Percentiles rank a stretch among this genome's conserved stretches.
phyloP scores from a whole-genome alignment of 2,329 filamentous ascomycete species.

The Myriosclerotinia duriaeana region DNA sequence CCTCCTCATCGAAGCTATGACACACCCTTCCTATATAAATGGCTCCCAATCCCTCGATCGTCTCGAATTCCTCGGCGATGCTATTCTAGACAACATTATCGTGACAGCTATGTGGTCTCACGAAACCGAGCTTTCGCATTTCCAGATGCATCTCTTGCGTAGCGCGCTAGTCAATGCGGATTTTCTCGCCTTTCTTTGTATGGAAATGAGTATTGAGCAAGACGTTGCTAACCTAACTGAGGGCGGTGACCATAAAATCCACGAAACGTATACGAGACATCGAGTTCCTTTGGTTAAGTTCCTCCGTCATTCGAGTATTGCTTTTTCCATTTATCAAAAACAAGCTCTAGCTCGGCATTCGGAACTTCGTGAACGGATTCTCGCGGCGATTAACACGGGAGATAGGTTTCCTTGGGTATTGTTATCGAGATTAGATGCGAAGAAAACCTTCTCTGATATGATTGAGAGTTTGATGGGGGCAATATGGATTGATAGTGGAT shows the following conservation, averaged over 20 bases:
- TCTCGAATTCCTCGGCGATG: conserved; percentile 85
- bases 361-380: conserved; percentile 50
- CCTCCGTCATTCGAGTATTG: conserved; percentile 57
- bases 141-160: conserved; percentile 73
- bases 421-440: conserved; percentile 62
- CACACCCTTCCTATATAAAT: conserved; percentile 63
- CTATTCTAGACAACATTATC: conserved; percentile 77
- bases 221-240: conserved; percentile 32
- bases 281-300: conserved; percentile 60
- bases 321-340: conserved; percentile 50
- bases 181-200: conserved; percentile 73
- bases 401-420: conserved; percentile 72
- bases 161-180: conserved; percentile 77
- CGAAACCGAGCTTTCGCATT: conserved; percentile 49
- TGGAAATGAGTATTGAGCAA: conserved; percentile 53
- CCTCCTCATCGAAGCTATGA: conserved; percentile 76
- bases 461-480: conserved; percentile 80
- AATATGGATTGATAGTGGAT: conserved; percentile 77
- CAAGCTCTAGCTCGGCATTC: conserved; percentile 33
- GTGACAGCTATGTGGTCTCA: conserved; percentile 56
- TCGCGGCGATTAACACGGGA: conserved; percentile 50
- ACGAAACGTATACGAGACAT: conserved; percentile 22
- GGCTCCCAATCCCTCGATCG: conserved; percentile 62
- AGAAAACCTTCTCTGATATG: conserved; percentile 82
- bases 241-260: neutral